phyloP scores from a whole-genome alignment of 2,329 filamentous ascomycete species.

The Clonostachys byssicola region DNA sequence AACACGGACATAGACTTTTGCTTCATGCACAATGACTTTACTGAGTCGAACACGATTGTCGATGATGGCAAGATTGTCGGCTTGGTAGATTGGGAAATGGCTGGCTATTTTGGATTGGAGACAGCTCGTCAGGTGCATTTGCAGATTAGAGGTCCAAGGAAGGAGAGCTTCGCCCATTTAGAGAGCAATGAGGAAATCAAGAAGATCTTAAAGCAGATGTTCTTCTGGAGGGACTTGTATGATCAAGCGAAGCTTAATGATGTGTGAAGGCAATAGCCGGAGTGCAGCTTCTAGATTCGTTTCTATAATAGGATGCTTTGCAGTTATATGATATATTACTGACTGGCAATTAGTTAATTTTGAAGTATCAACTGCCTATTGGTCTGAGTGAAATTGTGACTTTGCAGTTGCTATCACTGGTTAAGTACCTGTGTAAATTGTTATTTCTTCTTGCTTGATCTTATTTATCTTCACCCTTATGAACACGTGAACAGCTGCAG shows the following conservation, averaged over 20 bases:
- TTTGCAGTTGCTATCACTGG: no score
- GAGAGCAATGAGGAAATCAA: constrained; percentile 3
- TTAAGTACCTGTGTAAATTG: no score
- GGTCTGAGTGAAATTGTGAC: no score
- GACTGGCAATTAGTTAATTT: no score
- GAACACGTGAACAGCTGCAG: no score
- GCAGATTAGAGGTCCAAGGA: constrained; percentile 13
- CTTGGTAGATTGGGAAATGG: constrained; percentile 35
- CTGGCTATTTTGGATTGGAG: constrained; percentile 24
- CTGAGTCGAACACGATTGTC: constrained; percentile 27
- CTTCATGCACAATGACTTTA: constrained; percentile 33
- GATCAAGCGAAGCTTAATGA: background rate
- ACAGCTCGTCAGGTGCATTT: constrained; percentile 17
- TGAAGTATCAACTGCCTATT: no score
- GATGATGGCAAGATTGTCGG: constrained; percentile 29
- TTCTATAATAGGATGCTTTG: no score
- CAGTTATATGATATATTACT: no score
- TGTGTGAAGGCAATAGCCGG: no score
- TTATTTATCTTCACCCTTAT: no score
- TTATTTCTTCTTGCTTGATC: no score
- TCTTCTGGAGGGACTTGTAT: constrained; percentile 11
- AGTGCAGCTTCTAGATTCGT: no score
- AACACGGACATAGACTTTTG: constrained; percentile 15
- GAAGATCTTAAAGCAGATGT: constrained; percentile 5
- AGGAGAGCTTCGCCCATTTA: constrained; percentile 12